These are phyloP conservation scores for Lactarius sp. DNA, from an alignment of 768 basidiomycete genomes.

Conservation along the genomic window DNA sequence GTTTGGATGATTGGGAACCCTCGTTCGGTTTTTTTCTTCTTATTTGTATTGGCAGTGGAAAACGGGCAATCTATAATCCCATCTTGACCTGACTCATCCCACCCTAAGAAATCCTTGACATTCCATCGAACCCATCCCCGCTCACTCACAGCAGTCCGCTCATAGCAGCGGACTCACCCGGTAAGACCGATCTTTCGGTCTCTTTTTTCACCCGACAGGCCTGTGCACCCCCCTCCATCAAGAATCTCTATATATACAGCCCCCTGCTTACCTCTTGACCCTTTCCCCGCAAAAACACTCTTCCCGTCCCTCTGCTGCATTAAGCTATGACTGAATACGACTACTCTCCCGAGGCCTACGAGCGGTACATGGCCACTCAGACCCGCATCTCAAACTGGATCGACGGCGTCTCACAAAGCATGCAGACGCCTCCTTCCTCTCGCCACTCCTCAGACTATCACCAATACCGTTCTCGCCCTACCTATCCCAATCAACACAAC, in stretches of 20 bases:
- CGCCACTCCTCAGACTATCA: neutral
- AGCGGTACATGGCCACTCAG: slow-evolving; percentile 45
- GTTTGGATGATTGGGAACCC: neutral
- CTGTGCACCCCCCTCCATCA: neutral
- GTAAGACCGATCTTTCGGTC: neutral
- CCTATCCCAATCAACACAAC: neutral
- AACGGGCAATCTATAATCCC: neutral
- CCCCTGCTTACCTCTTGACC: neutral
- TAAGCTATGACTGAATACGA: slow-evolving; percentile 55
- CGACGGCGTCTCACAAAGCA: slow-evolving; percentile 34
- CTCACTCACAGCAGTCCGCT: neutral
- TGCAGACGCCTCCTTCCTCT: slow-evolving; percentile 13
- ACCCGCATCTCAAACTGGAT: slow-evolving; percentile 49
- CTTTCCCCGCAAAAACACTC: neutral
- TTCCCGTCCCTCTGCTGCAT: neutral
- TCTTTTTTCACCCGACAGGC: neutral
- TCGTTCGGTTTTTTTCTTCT: neutral
- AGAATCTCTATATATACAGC: slow-evolving; percentile 1
- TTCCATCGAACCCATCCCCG: neutral
- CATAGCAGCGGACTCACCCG: neutral
- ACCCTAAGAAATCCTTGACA: neutral
- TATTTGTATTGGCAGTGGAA: neutral
- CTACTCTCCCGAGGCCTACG: slow-evolving; percentile 51
- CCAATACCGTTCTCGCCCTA: slow-evolving; percentile 12
- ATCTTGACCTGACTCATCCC: too few relatives aligned